Conservation (phyloP, 2,329 filamentous ascomycete species). For the Emydomyces testavorans region DNA sequence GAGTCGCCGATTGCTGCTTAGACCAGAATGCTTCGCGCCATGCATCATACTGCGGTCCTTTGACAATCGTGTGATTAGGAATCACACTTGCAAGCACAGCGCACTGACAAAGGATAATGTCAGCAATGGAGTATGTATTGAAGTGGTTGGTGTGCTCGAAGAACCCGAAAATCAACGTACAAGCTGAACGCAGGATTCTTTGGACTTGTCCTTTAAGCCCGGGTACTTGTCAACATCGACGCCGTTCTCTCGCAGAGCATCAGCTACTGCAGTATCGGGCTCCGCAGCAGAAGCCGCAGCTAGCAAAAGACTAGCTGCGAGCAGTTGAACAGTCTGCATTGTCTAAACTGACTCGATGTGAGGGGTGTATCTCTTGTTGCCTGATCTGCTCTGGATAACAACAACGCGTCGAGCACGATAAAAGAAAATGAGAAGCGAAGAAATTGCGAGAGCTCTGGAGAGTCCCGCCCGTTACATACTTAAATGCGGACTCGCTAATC, state of each 20-base stretch:
- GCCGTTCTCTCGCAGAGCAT: not conserved
- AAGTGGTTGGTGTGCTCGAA: no score
- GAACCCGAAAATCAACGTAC: not conserved
- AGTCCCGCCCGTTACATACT: no score
- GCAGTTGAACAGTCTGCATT: not conserved
- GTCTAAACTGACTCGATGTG: not conserved
- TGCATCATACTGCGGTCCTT: not conserved
- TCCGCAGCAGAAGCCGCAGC: not conserved
- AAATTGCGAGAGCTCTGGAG: no score
- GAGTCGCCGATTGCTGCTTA: conserved; percentile 26
- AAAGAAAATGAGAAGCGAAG: no score
- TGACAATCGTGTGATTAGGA: not conserved
- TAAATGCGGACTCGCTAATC: no score
- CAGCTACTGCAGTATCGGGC: not conserved
- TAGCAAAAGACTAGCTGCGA: not conserved
- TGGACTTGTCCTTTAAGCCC: not conserved
- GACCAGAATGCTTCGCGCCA: conserved; percentile 21
- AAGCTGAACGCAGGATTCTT: not conserved
- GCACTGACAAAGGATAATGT: not conserved
- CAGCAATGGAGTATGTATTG: no score
- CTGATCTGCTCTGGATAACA: no score
- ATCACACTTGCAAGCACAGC: not conserved
- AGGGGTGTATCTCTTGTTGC: not conserved
- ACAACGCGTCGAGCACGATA: no score
- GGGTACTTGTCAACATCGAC: not conserved